A percentile compares a stretch with the other conserved stretches of the same genome.
Evolutionary conservation across 169 alveolate genomes (phyloP).

Genomic region (Eimeria falciformis): DNA sequence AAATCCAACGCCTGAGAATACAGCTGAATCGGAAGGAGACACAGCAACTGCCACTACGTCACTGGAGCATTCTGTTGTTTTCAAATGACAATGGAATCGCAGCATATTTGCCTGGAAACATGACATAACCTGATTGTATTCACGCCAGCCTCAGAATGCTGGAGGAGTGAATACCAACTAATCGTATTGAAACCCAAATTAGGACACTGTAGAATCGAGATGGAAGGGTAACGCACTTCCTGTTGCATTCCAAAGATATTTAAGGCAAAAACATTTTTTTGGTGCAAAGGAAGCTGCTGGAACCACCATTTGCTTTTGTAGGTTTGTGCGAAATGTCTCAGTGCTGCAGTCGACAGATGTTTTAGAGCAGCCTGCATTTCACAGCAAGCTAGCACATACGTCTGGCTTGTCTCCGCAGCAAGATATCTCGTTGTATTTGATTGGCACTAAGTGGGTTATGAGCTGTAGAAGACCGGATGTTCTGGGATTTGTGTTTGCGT

Average conservation of each 20-base stretch:
- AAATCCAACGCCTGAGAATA: conserved; percentile 90
- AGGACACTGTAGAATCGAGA: neutral
- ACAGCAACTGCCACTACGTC: neutral
- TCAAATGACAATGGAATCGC: neutral
- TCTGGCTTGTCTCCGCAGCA: neutral
- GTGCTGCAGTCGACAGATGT: conserved; percentile 35
- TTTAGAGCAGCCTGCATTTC: conserved; percentile 12
- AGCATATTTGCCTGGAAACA: neutral
- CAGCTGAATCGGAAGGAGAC: conserved; percentile 81
- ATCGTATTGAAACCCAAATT: no score
- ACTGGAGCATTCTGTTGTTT: neutral
- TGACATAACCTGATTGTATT: neutral
- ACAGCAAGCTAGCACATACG: neutral
- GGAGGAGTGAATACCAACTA: no score
- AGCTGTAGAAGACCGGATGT: no score
- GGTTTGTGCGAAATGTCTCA: neutral
- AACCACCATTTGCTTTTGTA: conserved; percentile 27
- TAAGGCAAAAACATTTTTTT: conserved; percentile 90
- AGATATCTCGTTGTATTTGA: neutral
- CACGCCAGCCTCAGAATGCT: neutral
- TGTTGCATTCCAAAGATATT: conserved; percentile 90
- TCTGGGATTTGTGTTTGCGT: neutral
- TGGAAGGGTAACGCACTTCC: conserved; percentile 8
- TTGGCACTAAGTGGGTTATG: neutral
- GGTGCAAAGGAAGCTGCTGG: conserved; percentile 2